Evolutionary conservation across 805 yeast genomes (phyloP).

Genomic region (Wickerhamiella azymoides): DNA sequence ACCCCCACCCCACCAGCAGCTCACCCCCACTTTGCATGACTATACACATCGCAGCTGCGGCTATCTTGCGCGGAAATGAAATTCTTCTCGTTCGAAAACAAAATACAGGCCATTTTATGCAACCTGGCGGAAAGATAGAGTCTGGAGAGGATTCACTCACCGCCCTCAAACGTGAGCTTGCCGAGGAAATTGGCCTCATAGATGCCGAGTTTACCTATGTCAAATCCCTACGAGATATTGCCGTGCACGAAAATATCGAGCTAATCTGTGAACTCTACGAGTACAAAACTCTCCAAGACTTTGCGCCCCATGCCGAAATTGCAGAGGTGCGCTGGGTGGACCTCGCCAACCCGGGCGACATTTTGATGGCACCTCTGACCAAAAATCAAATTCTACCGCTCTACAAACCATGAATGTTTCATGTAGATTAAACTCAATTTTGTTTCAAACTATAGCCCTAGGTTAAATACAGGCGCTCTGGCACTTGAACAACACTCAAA

Average conservation of each 20-base stretch:
- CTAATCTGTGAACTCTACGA: background rate
- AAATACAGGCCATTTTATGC: background rate
- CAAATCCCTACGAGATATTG: background rate
- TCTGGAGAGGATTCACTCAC: background rate
- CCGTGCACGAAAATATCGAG: background rate
- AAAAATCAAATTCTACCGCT: background rate
- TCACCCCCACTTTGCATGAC: background rate
- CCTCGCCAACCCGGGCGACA: background rate
- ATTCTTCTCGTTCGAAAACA: background rate
- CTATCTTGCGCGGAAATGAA: background rate
- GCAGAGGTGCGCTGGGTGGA: background rate
- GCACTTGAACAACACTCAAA: background rate
- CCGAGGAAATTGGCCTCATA: background rate
- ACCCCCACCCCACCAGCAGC: background rate
- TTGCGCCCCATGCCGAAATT: background rate
- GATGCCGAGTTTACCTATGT: background rate
- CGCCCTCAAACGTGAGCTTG: background rate
- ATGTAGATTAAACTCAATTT: background rate
- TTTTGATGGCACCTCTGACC: background rate
- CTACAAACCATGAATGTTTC: background rate
- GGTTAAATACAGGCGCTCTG: background rate
- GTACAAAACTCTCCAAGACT: background rate
- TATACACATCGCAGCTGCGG: background rate
- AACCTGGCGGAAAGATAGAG: background rate
- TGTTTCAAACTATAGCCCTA: background rate